Conservation (phyloP, 306 rosid species). For the Echinosophora koreensis region DNA sequence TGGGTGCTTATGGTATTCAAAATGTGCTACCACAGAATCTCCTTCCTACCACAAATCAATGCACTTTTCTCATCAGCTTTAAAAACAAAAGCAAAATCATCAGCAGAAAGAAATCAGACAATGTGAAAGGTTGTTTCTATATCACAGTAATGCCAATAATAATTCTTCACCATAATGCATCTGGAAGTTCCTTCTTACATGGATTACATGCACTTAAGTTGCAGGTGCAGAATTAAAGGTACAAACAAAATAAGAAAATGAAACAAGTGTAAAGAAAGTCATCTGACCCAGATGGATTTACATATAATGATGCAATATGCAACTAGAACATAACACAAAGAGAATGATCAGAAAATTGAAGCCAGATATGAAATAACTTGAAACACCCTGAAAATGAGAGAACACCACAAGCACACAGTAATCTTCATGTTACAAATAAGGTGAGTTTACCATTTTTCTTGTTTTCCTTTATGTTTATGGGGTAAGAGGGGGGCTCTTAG, state of each 20-base stretch:
- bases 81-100: constrained; percentile 14
- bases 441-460: neutral
- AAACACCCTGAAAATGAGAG: constrained; percentile 26
- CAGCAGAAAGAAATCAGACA: constrained; percentile 15
- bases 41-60: constrained; percentile 63
- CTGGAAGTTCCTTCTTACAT: constrained; percentile 19
- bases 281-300: neutral
- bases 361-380: neutral
- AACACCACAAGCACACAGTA: neutral
- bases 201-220: constrained; percentile 32
- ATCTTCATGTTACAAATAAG: constrained; percentile 15
- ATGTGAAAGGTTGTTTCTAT: constrained; percentile 4
- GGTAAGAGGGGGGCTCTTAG: neutral
- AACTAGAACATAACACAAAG: neutral
- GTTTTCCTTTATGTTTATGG: neutral
- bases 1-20: constrained; percentile 84
- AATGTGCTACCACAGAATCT: constrained; percentile 87
- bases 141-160: constrained; percentile 1
- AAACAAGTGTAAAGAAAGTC: constrained; percentile 14
- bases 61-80: constrained; percentile 38
- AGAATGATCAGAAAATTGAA: neutral
- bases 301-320: neutral
- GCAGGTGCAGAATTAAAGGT: neutral
- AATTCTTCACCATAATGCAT: constrained; percentile 20
- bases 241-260: constrained; percentile 1